A percentile compares a stretch with the other conserved stretches of the same genome.
phyloP scores from a whole-genome alignment of 1,284 basidiomycete genomes.

The Puccinia novopanici region DNA sequence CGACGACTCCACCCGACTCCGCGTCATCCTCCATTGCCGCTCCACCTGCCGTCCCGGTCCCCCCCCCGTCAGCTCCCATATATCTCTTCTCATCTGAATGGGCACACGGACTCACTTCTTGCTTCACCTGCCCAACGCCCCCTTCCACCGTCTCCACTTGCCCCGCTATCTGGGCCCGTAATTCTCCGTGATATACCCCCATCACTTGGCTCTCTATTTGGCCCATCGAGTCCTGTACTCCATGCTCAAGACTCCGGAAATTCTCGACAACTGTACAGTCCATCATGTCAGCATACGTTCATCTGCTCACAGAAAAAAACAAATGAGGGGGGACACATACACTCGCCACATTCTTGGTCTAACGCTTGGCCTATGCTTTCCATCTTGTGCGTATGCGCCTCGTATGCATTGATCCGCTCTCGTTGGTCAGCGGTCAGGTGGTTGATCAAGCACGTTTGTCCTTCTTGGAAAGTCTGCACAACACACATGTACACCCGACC shows the following conservation, averaged over 20 bases:
- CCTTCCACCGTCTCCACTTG: conserved; percentile 32
- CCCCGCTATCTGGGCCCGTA: background rate
- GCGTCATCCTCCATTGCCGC: conserved; percentile 47
- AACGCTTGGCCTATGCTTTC: conserved; percentile 17
- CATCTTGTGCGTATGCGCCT: conserved; percentile 21
- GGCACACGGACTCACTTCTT: background rate
- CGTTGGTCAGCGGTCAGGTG: conserved; percentile 11
- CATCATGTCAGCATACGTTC: no score
- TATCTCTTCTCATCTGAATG: no score
- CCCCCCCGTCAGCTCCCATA: background rate
- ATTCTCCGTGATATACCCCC: conserved; percentile 14
- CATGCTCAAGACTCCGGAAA: conserved; percentile 5
- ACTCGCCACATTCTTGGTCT: conserved; percentile 23
- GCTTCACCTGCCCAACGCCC: conserved; percentile 9
- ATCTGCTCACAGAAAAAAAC: background rate
- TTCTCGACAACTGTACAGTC: conserved; percentile 3
- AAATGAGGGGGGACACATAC: conserved; percentile 2
- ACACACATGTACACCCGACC: background rate
- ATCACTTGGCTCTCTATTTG: conserved; percentile 30
- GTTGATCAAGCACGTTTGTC: conserved; percentile 19
- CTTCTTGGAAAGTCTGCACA: conserved; percentile 34
- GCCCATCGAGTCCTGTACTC: background rate
- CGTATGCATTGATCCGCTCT: conserved; percentile 19
- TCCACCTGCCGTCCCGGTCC: background rate
- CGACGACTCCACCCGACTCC: conserved; percentile 48